Percentiles rank a stretch among this genome's conserved stretches.
phyloP scores from a whole-genome alignment of 140 eudicot genomes.

The Ambrosia hybrid region DNA sequence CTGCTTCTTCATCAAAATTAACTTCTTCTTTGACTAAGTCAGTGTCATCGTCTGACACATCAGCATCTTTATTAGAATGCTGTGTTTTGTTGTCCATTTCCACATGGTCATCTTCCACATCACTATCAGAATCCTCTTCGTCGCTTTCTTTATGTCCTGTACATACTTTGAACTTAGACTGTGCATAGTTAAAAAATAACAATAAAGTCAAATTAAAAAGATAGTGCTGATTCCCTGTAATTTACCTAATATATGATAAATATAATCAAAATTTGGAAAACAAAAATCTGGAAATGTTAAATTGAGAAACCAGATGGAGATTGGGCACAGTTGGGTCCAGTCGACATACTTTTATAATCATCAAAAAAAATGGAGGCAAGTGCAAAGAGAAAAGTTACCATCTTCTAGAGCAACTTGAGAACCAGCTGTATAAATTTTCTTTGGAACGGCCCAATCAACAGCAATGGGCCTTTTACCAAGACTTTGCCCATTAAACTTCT shows the following conservation, averaged over 20 bases:
- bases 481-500: constrained; percentile 77
- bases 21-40: constrained; percentile 38
- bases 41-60: constrained; percentile 33
- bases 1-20: constrained; percentile 74
- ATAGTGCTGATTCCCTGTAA: too few relatives aligned
- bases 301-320: too few relatives aligned
- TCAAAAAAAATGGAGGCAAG: constrained; percentile 2
- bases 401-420: constrained; percentile 41
- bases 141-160: constrained; percentile 51
- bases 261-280: not conserved
- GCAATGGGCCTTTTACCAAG: constrained; percentile 82
- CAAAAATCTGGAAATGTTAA: too few relatives aligned
- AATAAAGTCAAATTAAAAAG: not conserved
- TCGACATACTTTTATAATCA: too few relatives aligned
- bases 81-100: constrained; percentile 30
- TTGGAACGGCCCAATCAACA: constrained; percentile 97
- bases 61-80: constrained; percentile 36
- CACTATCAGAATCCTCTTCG: constrained; percentile 49
- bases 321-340: too few relatives aligned
- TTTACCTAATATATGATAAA: too few relatives aligned
- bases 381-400: constrained; percentile 43
- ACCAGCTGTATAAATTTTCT: constrained; percentile 68
- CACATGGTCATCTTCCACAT: constrained; percentile 46
- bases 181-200: not conserved
- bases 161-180: constrained; percentile 14